Percentiles rank a stretch among this genome's conserved stretches.
Evolutionary conservation across 371 early-diverging fungal species (phyloP).

Genomic region (Mucor indicus): DNA sequence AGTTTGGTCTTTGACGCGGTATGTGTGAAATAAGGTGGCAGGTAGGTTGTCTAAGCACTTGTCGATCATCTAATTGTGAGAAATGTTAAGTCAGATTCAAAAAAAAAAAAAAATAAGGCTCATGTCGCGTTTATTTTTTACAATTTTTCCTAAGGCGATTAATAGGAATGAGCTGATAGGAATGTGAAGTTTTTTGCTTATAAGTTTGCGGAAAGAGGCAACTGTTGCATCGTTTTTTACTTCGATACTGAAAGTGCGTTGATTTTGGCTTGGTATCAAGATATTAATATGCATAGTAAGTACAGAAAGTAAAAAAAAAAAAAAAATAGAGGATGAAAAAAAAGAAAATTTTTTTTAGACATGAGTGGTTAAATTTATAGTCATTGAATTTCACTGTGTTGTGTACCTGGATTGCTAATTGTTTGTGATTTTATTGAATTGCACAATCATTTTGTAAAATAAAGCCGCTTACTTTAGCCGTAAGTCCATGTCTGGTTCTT

Average conservation of each 20-base stretch:
- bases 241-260: slow-evolving; percentile 2
- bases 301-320: neutral
- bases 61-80: slow-evolving; percentile 16
- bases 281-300: slow-evolving; percentile 9
- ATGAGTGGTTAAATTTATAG: too few species aligned
- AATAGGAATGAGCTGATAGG: slow-evolving; percentile 11
- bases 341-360: too few species aligned
- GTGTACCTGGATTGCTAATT: too few species aligned
- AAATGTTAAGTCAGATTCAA: neutral
- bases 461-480: too few species aligned
- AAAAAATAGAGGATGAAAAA: neutral
- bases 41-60: slow-evolving; percentile 10
- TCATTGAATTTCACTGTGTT: too few species aligned
- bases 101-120: neutral
- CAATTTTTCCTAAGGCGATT: slow-evolving; percentile 35
- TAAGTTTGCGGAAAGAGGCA: slow-evolving; percentile 3
- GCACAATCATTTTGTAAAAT: too few species aligned
- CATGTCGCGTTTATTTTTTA: too few species aligned
- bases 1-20: slow-evolving; percentile 22
- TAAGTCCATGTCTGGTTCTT: too few species aligned
- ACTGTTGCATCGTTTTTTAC: slow-evolving; percentile 19
- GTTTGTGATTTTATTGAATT: too few species aligned
- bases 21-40: slow-evolving; percentile 19
- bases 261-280: slow-evolving; percentile 14
- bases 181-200: slow-evolving; percentile 1